Conservation (phyloP, 2,329 filamentous ascomycete genomes). For the Fusarium armeniacum region DNA sequence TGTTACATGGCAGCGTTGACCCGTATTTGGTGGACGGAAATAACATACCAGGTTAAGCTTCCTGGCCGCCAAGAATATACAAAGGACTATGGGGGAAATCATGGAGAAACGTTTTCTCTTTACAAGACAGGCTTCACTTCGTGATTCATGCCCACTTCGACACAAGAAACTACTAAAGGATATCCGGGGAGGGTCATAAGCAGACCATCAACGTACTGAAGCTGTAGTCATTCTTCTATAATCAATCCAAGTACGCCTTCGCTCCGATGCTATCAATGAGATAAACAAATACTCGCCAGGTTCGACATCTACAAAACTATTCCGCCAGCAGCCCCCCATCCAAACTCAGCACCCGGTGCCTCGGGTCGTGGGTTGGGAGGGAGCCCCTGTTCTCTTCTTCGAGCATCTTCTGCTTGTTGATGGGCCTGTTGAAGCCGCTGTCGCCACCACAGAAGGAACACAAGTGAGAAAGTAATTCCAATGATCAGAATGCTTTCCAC, state of each 20-base stretch:
- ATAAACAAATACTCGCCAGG: slow-evolving; percentile 39
- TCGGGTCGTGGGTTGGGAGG: slow-evolving; percentile 47
- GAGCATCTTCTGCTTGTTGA: slow-evolving; percentile 53
- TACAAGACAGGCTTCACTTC: background rate
- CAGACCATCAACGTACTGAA: background rate
- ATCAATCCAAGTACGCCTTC: slow-evolving; percentile 50
- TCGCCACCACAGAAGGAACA: slow-evolving; percentile 85
- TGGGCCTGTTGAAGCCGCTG: slow-evolving; percentile 76
- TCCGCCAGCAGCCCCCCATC: slow-evolving; percentile 57
- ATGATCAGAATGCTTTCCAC: slow-evolving; percentile 89
- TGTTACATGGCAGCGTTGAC: background rate
- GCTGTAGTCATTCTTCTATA: slow-evolving; percentile 22
- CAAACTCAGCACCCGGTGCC: slow-evolving; percentile 51
- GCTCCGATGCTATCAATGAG: slow-evolving; percentile 47
- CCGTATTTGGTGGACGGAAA: background rate
- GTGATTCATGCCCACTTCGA: background rate
- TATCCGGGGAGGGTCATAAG: background rate
- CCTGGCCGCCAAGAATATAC: background rate
- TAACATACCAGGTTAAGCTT: background rate
- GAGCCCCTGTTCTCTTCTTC: slow-evolving; percentile 53
- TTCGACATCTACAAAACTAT: slow-evolving; percentile 51
- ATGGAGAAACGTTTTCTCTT: background rate
- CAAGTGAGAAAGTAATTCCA: slow-evolving; percentile 78
- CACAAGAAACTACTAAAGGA: background rate
- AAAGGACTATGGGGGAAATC: background rate